These are phyloP conservation scores for Ziziphus jujuba DNA, from an alignment of 306 rosid genomes.

Conservation along the genomic window DNA sequence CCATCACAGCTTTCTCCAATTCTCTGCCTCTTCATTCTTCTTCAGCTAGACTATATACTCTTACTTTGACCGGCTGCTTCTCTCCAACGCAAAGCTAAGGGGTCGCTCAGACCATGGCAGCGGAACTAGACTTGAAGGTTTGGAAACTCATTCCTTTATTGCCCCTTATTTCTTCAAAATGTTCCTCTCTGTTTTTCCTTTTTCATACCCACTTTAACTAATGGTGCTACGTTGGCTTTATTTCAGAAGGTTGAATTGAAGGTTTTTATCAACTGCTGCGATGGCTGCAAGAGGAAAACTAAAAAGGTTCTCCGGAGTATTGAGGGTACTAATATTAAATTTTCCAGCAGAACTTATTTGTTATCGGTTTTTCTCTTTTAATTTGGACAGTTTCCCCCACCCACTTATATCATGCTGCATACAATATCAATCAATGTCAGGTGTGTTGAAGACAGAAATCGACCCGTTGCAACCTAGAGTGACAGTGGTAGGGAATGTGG, in stretches of 20 bases:
- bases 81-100: background rate
- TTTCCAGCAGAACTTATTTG: no score
- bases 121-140: conserved; percentile 35
- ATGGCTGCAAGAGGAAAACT: conserved; percentile 46
- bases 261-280: conserved; percentile 47
- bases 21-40: no score
- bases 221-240: conserved; percentile 7
- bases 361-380: no score
- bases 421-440: conserved; percentile 14
- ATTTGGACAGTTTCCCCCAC: no score
- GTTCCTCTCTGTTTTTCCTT: conserved; percentile 1
- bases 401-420: background rate
- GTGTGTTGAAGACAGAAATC: conserved; percentile 37
- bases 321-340: conserved; percentile 27
- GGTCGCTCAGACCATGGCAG: conserved; percentile 25
- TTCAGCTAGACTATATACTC: background rate
- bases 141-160: background rate
- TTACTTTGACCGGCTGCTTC: conserved; percentile 7
- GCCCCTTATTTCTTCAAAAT: background rate
- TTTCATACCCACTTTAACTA: background rate
- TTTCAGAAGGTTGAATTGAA: conserved; percentile 42
- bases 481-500: conserved; percentile 39
- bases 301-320: conserved; percentile 33
- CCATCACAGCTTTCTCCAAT: background rate
- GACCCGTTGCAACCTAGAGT: conserved; percentile 41